Evolutionary conservation across 352 stramenopile species (phyloP).

Genomic region (Globisporangium rhizosaccharum): DNA sequence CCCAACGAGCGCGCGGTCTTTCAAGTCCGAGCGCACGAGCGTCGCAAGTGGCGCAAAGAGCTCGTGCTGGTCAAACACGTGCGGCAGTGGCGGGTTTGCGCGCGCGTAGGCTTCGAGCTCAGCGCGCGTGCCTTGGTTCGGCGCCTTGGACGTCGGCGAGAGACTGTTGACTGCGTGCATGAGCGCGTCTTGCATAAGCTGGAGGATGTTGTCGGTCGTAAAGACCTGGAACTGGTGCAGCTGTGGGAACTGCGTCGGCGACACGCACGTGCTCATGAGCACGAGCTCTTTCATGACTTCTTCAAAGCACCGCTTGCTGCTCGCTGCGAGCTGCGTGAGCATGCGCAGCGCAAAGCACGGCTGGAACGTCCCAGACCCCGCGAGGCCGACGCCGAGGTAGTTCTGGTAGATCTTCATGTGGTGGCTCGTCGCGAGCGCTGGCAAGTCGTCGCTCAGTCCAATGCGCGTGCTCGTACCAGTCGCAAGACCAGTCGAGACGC

Average conservation of each 20-base stretch:
- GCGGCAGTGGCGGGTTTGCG: slow-evolving; percentile 22
- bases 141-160: slow-evolving; percentile 35
- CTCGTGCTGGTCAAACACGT: slow-evolving; percentile 68
- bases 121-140: slow-evolving; percentile 38
- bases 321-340: slow-evolving; percentile 70
- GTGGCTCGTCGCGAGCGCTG: slow-evolving; percentile 38
- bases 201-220: slow-evolving; percentile 72
- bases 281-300: slow-evolving; percentile 72
- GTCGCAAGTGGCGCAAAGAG: slow-evolving; percentile 55
- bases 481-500: neutral
- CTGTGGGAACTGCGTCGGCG: slow-evolving; percentile 45
- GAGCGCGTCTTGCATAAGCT: slow-evolving; percentile 72
- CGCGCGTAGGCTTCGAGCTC: slow-evolving; percentile 36
- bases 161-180: slow-evolving; percentile 57
- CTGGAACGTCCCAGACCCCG: slow-evolving; percentile 49
- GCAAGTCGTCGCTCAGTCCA: slow-evolving; percentile 19
- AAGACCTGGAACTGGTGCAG: slow-evolving; percentile 69
- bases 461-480: neutral
- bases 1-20: slow-evolving; percentile 59
- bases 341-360: slow-evolving; percentile 76
- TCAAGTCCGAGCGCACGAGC: slow-evolving; percentile 68
- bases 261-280: slow-evolving; percentile 59
- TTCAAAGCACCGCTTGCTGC: slow-evolving; percentile 68
- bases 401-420: slow-evolving; percentile 82
- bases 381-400: slow-evolving; percentile 63